Evolutionary conservation across 1,284 basidiomycete genomes (phyloP).

Genomic region (Sporisorium exsertum): DNA sequence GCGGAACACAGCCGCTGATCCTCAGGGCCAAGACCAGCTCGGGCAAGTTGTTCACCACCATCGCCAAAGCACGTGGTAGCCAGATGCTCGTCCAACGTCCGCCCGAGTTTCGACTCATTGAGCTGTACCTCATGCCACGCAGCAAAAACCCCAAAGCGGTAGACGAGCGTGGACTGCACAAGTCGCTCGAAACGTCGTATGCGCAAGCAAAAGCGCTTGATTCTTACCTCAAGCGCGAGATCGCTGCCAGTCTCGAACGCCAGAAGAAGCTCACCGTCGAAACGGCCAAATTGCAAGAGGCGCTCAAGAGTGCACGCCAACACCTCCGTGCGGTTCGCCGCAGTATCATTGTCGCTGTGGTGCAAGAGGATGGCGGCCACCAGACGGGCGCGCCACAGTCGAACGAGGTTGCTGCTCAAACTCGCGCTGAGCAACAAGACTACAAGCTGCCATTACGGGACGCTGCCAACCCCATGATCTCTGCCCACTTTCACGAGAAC

Average conservation of each 20-base stretch:
- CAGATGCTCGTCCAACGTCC: slow-evolving; percentile 46
- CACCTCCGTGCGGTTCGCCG: slow-evolving; percentile 30
- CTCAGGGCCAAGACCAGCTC: slow-evolving; percentile 52
- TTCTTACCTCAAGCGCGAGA: slow-evolving; percentile 47
- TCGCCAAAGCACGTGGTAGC: slow-evolving; percentile 56
- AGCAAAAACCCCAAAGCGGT: slow-evolving; percentile 40
- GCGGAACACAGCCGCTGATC: slow-evolving; percentile 40
- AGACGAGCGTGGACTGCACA: slow-evolving; percentile 50
- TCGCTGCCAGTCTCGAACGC: slow-evolving; percentile 38
- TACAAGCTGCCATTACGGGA: slow-evolving; percentile 26
- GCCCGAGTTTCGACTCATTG: slow-evolving; percentile 50
- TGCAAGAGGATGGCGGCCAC: slow-evolving; percentile 9
- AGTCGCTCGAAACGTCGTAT: slow-evolving; percentile 56
- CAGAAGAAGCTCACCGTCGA: slow-evolving; percentile 39
- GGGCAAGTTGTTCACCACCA: slow-evolving; percentile 55
- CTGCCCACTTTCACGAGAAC: slow-evolving; percentile 32
- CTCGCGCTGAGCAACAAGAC: neutral
- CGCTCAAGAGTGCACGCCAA: slow-evolving; percentile 15
- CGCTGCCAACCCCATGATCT: slow-evolving; percentile 40
- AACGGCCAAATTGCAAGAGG: slow-evolving; percentile 22
- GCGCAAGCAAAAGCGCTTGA: slow-evolving; percentile 47
- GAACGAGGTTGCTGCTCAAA: no score
- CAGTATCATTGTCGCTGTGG: slow-evolving; percentile 23
- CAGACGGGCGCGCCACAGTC: neutral
- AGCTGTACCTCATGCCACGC: slow-evolving; percentile 55